phyloP scores from a whole-genome alignment of 2,329 filamentous ascomycete species.

The Knufia fluminis region DNA sequence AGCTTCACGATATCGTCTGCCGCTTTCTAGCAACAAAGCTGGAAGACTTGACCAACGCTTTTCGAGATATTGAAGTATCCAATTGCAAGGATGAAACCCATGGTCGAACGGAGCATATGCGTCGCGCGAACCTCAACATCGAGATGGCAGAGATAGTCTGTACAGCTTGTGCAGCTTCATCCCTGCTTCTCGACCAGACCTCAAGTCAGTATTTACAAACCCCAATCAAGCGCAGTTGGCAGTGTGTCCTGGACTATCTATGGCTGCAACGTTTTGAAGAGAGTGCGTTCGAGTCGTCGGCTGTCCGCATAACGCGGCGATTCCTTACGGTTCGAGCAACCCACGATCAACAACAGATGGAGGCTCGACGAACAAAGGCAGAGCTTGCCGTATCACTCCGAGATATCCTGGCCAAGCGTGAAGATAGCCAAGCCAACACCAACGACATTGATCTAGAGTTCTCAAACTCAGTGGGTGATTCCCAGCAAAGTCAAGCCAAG shows the following conservation, averaged over 20 bases:
- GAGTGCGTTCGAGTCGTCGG: background rate
- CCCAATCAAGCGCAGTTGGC: background rate
- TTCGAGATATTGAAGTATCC: background rate
- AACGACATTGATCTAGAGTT: slow-evolving; percentile 4
- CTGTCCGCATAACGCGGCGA: background rate
- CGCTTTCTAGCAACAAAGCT: slow-evolving; percentile 1
- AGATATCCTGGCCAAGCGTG: background rate
- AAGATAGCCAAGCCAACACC: background rate
- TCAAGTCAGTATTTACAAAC: background rate
- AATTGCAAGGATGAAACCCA: background rate
- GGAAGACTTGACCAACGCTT: background rate
- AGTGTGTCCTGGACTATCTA: background rate
- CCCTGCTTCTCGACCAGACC: background rate
- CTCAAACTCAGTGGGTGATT: background rate
- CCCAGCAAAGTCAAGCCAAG: slow-evolving; percentile 7
- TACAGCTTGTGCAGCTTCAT: background rate
- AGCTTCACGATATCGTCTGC: background rate
- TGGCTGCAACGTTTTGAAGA: background rate
- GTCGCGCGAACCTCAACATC: slow-evolving; percentile 1
- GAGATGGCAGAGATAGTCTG: slow-evolving; percentile 7
- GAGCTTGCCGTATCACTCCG: background rate
- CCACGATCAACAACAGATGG: background rate
- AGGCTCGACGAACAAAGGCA: background rate
- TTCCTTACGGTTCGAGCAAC: background rate
- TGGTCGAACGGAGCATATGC: background rate